phyloP scores from a whole-genome alignment of 352 stramenopile species.

The Phytophthora quininea region DNA sequence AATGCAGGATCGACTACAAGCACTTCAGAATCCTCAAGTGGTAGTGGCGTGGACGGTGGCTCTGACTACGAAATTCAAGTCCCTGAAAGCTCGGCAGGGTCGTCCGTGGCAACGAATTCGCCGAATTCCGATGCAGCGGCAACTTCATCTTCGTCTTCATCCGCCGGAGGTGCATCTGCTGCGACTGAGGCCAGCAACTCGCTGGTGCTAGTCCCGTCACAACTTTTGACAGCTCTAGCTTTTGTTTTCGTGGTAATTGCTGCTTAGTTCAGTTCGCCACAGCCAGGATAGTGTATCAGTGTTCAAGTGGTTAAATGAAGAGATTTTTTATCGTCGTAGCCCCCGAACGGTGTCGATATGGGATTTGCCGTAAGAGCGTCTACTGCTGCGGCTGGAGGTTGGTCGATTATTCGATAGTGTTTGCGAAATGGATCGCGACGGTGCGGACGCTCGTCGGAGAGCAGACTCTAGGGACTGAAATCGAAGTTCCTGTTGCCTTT shows the following conservation, averaged over 20 bases:
- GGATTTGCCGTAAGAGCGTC: conserved; percentile 16
- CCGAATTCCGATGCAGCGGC: too few species aligned
- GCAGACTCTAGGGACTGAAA: conserved; percentile 47
- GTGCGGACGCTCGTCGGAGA: conserved; percentile 23
- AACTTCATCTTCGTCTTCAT: conserved; percentile 7
- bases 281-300: background rate
- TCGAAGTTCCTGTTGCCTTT: conserved; percentile 46
- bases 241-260: background rate
- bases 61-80: conserved; percentile 11
- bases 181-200: conserved; percentile 14
- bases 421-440: background rate
- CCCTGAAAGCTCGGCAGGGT: conserved; percentile 5
- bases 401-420: background rate
- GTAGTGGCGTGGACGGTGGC: background rate
- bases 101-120: background rate
- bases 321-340: conserved; percentile 22
- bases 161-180: conserved; percentile 14
- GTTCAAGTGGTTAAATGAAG: background rate
- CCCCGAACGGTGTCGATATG: conserved; percentile 43
- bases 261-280: background rate
- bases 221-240: background rate
- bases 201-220: background rate
- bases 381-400: conserved; percentile 8
- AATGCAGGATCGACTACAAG: background rate
- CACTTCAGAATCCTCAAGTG: background rate